phyloP scores from a whole-genome alignment of 331 rosid genomes.

The Erythrophleum ivorense region DNA sequence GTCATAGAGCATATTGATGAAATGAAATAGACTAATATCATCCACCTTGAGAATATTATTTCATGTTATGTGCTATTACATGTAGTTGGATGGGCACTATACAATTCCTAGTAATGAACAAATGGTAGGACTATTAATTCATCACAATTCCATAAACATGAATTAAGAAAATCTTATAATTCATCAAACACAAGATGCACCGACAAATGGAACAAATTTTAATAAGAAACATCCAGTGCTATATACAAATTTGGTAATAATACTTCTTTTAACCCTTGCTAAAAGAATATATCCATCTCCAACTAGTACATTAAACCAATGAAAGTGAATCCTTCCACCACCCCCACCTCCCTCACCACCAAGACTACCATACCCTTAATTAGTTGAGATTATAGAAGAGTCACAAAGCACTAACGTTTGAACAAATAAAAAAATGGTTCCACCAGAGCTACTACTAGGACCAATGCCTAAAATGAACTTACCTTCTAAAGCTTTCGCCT shows the following conservation, averaged over 20 bases:
- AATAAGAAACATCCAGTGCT: slow-evolving; percentile 2
- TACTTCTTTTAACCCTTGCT: slow-evolving; percentile 80
- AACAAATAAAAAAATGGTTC: slow-evolving; percentile 86
- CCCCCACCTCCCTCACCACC: slow-evolving; percentile 94
- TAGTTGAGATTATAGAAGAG: slow-evolving; percentile 76
- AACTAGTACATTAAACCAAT: slow-evolving; percentile 83
- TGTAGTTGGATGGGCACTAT: not conserved
- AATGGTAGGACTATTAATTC: not conserved
- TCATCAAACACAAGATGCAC: slow-evolving; percentile 27
- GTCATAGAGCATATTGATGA: not conserved
- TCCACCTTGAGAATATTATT: not conserved
- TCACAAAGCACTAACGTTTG: slow-evolving; percentile 63
- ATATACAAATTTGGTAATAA: slow-evolving; percentile 68
- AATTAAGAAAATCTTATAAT: slow-evolving; percentile 29
- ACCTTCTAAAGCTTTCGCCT: slow-evolving; percentile 82
- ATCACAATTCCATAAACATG: not conserved
- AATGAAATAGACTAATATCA: not conserved
- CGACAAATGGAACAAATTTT: slow-evolving; percentile 29
- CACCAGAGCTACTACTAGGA: slow-evolving; percentile 99
- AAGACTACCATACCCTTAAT: slow-evolving; percentile 80
- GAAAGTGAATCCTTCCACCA: slow-evolving; percentile 98
- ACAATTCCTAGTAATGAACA: not conserved
- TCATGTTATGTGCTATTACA: not conserved
- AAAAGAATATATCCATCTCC: slow-evolving; percentile 93
- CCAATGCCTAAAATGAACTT: slow-evolving; percentile 60